A percentile compares a stretch with the other conserved stretches of the same genome.
Evolutionary conservation across 2,329 filamentous ascomycete species (phyloP).

Genomic region (Remersonia thermophila): DNA sequence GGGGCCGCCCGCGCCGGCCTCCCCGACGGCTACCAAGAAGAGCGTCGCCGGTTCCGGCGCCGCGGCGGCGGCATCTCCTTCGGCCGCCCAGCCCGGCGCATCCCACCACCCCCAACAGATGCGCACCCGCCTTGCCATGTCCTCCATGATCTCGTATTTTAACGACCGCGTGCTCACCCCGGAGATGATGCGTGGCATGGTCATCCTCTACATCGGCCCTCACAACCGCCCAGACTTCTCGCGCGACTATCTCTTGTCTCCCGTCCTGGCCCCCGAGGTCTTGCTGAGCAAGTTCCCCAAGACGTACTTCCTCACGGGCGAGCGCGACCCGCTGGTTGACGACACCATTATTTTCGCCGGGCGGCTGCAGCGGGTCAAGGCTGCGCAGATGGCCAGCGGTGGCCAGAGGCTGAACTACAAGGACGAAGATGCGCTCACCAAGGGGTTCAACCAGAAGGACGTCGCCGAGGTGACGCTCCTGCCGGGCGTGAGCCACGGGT

Average conservation of each 20-base stretch:
- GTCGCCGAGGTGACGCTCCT: conserved; percentile 74
- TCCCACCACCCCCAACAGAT: conserved; percentile 48
- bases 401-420: conserved; percentile 40
- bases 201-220: conserved; percentile 91
- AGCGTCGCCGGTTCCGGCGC: background rate
- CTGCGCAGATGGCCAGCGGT: conserved; percentile 36
- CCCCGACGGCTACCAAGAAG: conserved; percentile 3
- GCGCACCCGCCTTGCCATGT: conserved; percentile 80
- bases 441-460: conserved; percentile 58
- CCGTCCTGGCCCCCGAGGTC: conserved; percentile 75
- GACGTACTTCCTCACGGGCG: conserved; percentile 86
- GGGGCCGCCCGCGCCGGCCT: conserved; percentile 1
- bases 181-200: conserved; percentile 99
- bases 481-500: conserved; percentile 84
- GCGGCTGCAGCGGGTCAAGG: conserved; percentile 67
- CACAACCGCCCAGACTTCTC: conserved; percentile 88
- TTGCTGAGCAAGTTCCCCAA: conserved; percentile 83
- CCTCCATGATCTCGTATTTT: conserved; percentile 96
- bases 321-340: conserved; percentile 89
- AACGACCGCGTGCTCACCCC: conserved; percentile 89
- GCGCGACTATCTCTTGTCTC: conserved; percentile 81
- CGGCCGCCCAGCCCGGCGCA: conserved; percentile 14
- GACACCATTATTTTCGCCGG: conserved; percentile 96
- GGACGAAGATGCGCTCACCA: conserved; percentile 30
- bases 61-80: no score